Evolutionary conservation across 1,284 basidiomycete genomes (phyloP).

Genomic region (Leccinum cinnamomeum): DNA sequence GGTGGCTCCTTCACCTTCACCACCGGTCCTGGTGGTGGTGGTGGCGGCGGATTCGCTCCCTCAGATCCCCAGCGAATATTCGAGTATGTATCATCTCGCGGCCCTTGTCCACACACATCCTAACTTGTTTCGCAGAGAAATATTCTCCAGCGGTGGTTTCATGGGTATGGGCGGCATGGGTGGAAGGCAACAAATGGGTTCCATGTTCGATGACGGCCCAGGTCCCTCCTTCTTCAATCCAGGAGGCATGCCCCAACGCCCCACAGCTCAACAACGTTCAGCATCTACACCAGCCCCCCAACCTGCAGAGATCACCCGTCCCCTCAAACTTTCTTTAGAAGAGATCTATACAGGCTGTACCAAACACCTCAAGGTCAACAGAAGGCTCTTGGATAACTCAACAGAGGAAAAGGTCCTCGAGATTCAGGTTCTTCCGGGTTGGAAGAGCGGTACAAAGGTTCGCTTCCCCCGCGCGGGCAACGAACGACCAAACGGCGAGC

Average conservation of each 20-base stretch:
- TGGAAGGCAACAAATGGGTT: constrained; percentile 34
- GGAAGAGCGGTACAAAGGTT: constrained; percentile 90
- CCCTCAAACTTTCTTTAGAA: constrained; percentile 84
- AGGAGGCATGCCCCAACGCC: constrained; percentile 40
- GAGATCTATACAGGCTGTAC: constrained; percentile 90
- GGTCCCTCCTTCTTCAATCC: constrained; percentile 51
- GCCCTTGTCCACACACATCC: not conserved
- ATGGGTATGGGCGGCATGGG: constrained; percentile 37
- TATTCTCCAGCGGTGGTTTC: constrained; percentile 54
- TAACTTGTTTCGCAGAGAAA: constrained; percentile 51
- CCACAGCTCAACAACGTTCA: constrained; percentile 25
- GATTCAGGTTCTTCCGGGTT: constrained; percentile 83
- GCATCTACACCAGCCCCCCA: constrained; percentile 33
- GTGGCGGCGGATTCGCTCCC: constrained; percentile 61
- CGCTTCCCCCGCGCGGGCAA: constrained; percentile 88
- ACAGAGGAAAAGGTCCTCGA: constrained; percentile 92
- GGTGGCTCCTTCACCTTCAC: constrained; percentile 65
- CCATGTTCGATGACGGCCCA: constrained; percentile 51
- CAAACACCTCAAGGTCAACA: constrained; percentile 89
- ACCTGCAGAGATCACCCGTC: constrained; percentile 74
- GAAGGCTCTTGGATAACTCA: constrained; percentile 68
- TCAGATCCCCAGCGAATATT: constrained; percentile 92
- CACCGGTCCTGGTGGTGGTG: constrained; percentile 42
- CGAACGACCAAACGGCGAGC: constrained; percentile 71
- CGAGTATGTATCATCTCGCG: constrained; percentile 56